phyloP scores from a whole-genome alignment of 2,329 filamentous ascomycete species.

The Cladophialophora psammophila region DNA sequence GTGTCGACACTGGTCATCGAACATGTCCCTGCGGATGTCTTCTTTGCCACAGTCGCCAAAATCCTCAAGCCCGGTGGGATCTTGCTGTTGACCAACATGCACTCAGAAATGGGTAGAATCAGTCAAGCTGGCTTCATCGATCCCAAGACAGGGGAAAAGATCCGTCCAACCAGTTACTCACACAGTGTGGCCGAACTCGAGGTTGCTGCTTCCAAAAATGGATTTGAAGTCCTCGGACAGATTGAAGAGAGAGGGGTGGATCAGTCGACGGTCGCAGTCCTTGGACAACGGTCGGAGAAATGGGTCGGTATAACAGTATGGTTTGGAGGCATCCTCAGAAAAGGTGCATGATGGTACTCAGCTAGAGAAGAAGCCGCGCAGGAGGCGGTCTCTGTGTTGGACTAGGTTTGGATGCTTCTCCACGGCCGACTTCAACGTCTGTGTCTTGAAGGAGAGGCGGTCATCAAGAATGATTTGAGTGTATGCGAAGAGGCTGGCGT shows the following conservation, averaged over 20 bases:
- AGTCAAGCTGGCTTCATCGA: slow-evolving; percentile 70
- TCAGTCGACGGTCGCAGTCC: slow-evolving; percentile 62
- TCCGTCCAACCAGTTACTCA: slow-evolving; percentile 66
- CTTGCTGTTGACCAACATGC: slow-evolving; percentile 73
- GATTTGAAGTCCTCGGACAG: slow-evolving; percentile 54
- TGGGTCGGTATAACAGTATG: slow-evolving; percentile 65
- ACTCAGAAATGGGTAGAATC: slow-evolving; percentile 63
- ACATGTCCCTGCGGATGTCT: slow-evolving; percentile 63
- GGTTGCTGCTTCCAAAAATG: slow-evolving; percentile 55
- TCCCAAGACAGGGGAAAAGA: slow-evolving; percentile 60
- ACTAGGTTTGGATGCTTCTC: slow-evolving; percentile 68
- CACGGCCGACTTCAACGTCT: slow-evolving; percentile 67
- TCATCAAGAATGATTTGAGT: slow-evolving; percentile 79
- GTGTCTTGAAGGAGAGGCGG: slow-evolving; percentile 63
- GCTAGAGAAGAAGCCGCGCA: slow-evolving; percentile 43
- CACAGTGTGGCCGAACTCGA: slow-evolving; percentile 62
- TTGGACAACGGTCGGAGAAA: slow-evolving; percentile 68
- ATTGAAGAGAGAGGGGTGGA: slow-evolving; percentile 56
- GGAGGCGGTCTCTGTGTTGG: slow-evolving; percentile 67
- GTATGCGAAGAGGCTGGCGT: slow-evolving; percentile 90
- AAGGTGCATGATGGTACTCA: slow-evolving; percentile 33
- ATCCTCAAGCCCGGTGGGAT: slow-evolving; percentile 58
- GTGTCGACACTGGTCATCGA: slow-evolving; percentile 71
- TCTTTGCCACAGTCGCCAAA: slow-evolving; percentile 59
- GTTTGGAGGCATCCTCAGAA: slow-evolving; percentile 60